phyloP scores from a whole-genome alignment of 805 yeast genomes.

The Saturnispora gosingensis region DNA sequence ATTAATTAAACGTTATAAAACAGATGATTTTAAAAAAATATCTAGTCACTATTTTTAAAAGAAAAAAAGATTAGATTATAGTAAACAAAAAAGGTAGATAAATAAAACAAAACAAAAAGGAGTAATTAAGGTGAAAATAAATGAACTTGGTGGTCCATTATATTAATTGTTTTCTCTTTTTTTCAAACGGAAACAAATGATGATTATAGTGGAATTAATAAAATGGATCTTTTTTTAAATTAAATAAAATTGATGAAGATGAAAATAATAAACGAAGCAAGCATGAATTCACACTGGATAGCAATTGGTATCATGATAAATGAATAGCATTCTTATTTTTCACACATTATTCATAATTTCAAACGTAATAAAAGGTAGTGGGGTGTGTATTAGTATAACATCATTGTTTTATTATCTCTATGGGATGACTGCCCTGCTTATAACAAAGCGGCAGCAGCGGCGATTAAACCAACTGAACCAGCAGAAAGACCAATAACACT shows the following conservation, averaged over 20 bases:
- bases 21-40: background rate
- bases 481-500: conserved; percentile 18
- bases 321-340: background rate
- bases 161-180: background rate
- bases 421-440: conserved; percentile 4
- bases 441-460: conserved; percentile 16
- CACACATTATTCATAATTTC: background rate
- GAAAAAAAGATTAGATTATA: background rate
- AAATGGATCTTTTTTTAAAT: background rate
- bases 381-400: background rate
- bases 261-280: background rate
- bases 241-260: too few relatives aligned
- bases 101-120: background rate
- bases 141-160: background rate
- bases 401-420: background rate
- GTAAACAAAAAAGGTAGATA: background rate
- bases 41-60: background rate
- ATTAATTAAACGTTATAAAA: background rate
- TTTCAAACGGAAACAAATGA: background rate
- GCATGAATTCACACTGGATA: background rate
- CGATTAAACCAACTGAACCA: conserved; percentile 16
- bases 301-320: background rate
- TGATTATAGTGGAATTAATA: too few relatives aligned
- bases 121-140: background rate
- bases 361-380: background rate